Percentiles rank a stretch among this genome's conserved stretches.
These are phyloP conservation scores for Suillus discolor DNA, from an alignment of 768 basidiomycete species.

Conservation along the genomic window DNA sequence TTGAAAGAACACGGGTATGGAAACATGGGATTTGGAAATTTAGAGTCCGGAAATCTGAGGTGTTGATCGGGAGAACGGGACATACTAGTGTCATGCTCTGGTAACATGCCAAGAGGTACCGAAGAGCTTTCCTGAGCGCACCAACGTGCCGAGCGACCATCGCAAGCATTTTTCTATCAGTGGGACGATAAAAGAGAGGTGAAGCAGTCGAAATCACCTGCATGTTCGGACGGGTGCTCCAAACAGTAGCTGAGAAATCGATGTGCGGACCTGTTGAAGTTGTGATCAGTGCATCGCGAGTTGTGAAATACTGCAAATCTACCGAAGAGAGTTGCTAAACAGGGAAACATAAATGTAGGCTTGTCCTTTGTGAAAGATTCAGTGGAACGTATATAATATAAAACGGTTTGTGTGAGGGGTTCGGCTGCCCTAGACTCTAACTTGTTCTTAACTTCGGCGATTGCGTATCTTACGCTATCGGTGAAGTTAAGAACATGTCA, in stretches of 20 bases:
- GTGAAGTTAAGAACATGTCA: too few relatives aligned
- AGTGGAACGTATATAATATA: neutral
- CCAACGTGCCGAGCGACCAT: slow-evolving; percentile 24
- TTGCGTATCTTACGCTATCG: neutral
- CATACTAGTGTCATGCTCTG: neutral
- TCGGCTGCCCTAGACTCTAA: neutral
- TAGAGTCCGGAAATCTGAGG: neutral
- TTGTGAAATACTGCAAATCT: neutral
- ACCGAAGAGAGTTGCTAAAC: neutral
- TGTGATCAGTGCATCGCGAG: neutral
- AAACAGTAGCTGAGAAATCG: too few relatives aligned
- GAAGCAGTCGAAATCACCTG: slow-evolving; percentile 27
- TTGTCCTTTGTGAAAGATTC: neutral
- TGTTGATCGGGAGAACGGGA: neutral
- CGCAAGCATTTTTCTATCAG: slow-evolving; percentile 19
- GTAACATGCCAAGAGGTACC: slow-evolving; percentile 26
- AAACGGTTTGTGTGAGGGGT: neutral
- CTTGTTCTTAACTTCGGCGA: neutral
- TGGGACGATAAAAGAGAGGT: slow-evolving; percentile 25
- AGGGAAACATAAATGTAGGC: neutral
- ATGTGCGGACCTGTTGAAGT: slow-evolving; percentile 21
- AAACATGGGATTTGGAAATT: neutral
- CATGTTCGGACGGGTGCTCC: slow-evolving; percentile 23
- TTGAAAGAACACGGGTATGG: neutral
- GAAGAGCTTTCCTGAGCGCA: slow-evolving; percentile 28